Conservation (phyloP, 2,329 filamentous ascomycete species). For the Leptographium procerum region DNA sequence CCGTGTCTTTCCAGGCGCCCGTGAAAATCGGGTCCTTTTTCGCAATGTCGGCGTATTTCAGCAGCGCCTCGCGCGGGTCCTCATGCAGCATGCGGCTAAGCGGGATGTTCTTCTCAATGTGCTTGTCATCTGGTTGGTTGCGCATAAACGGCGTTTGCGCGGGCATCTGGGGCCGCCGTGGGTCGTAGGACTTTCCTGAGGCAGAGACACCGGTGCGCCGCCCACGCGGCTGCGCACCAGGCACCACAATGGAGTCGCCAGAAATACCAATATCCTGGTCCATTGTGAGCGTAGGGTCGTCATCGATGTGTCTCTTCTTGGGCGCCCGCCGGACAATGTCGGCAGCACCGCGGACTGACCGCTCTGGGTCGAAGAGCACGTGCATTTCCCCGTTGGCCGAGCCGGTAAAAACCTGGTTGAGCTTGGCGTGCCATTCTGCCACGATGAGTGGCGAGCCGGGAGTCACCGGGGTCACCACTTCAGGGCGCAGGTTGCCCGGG, state of each 20-base stretch:
- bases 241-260: slow-evolving; percentile 67
- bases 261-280: slow-evolving; percentile 73
- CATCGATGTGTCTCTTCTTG: slow-evolving; percentile 90
- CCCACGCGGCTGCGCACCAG: slow-evolving; percentile 42
- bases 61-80: slow-evolving; percentile 81
- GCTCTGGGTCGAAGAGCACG: slow-evolving; percentile 80
- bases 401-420: slow-evolving; percentile 93
- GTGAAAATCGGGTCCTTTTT: slow-evolving; percentile 92
- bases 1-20: slow-evolving; percentile 81
- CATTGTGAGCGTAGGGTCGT: slow-evolving; percentile 78
- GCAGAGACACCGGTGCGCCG: slow-evolving; percentile 61
- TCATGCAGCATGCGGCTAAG: slow-evolving; percentile 91
- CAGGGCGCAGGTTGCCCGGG: slow-evolving; percentile 75
- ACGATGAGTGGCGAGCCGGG: slow-evolving; percentile 71
- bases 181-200: slow-evolving; percentile 66
- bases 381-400: slow-evolving; percentile 86
- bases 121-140: slow-evolving; percentile 77
- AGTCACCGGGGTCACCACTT: slow-evolving; percentile 81
- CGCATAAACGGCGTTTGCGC: slow-evolving; percentile 82
- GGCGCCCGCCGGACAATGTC: slow-evolving; percentile 87
- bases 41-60: slow-evolving; percentile 91
- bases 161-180: slow-evolving; percentile 74
- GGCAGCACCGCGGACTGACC: slow-evolving; percentile 70
- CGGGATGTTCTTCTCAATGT: slow-evolving; percentile 80
- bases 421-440: slow-evolving; percentile 82